Evolutionary conservation across 441 rosid genomes (phyloP), one percentile per base, ranked within the genome.

Genomic region (Arabidopsis hybrid): DNA sequence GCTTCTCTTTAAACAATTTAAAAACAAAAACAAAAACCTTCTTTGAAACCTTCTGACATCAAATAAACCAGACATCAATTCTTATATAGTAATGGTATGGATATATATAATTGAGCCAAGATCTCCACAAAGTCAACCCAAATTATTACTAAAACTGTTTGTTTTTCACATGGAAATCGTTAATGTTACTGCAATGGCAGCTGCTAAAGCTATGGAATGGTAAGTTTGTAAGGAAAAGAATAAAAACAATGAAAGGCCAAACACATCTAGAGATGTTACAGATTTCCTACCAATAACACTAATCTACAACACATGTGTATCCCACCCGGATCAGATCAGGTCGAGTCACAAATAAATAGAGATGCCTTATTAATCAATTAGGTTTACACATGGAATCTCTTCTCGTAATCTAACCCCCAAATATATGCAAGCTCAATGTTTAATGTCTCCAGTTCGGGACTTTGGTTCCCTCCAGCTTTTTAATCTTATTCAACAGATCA

Each of bases 401-500:
- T 38, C 8, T 14, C 51, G 17, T 36, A 46, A 14, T 8, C 31
- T 21, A 53, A 49, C 36, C 66, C 50, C 67, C 47, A 36, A 0
- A 26, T 63, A 47, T 55, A 45, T 68, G 74, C 43, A 68, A 67
- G 29, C 46, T 68, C 49, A 68, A 52, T 60, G 63, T 11, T 64
- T 50, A 76, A 58, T 38, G 67, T 64, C 75, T 76, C 75, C 67
- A 69, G 47, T 21, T 69, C 9, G 75, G 56, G 6, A 34, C 75
- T 64, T 32, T 49, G 49, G 75, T 39, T 56, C 43, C 75, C 67
- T 76, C 79, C 39, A 76, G 61, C 56, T 31, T 64, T 64, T 42
- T 69, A 32, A 76, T 34, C 75, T 49, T 76, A 49, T 76, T 51
- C 61, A 76, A 49, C 61, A 76, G 46, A 68, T 64, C 79, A 3